Conservation (phyloP, 306 rosid species). For the Betula pendula region DNA sequence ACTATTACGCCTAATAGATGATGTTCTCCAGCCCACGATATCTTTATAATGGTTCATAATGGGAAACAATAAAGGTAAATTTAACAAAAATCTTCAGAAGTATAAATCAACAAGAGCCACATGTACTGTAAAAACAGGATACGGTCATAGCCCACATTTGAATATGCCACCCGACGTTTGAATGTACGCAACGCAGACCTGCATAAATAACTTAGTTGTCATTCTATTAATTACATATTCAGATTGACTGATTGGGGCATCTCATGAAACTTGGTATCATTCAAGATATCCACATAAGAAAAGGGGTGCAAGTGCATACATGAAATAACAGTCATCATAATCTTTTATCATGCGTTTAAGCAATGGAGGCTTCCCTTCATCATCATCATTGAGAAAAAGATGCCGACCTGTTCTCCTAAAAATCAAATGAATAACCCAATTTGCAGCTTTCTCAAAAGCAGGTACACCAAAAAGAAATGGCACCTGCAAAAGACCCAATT, state of each 20-base stretch:
- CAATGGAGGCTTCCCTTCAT: slow-evolving; percentile 85
- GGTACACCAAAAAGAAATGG: slow-evolving; percentile 95
- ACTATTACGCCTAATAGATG: slow-evolving; percentile 68
- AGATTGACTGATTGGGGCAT: not conserved
- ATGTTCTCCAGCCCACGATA: slow-evolving; percentile 99
- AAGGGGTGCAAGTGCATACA: slow-evolving; percentile 52
- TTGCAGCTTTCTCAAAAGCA: slow-evolving; percentile 81
- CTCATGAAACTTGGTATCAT: slow-evolving; percentile 17
- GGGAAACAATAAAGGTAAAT: slow-evolving; percentile 35
- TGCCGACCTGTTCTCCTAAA: slow-evolving; percentile 98
- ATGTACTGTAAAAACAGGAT: slow-evolving; percentile 44
- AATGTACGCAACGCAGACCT: slow-evolving; percentile 87
- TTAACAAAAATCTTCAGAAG: slow-evolving; percentile 5
- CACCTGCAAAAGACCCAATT: slow-evolving; percentile 53
- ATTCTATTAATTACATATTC: not conserved
- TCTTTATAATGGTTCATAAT: slow-evolving; percentile 48
- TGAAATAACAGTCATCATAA: slow-evolving; percentile 58
- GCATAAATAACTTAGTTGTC: slow-evolving; percentile 32
- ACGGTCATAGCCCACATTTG: slow-evolving; percentile 92
- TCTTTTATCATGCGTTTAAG: slow-evolving; percentile 90
- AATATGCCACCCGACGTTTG: slow-evolving; percentile 72
- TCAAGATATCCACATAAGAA: not conserved
- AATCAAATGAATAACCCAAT: slow-evolving; percentile 75
- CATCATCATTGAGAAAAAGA: slow-evolving; percentile 83
- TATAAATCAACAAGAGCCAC: slow-evolving; percentile 3